Evolutionary conservation across 768 basidiomycete genomes (phyloP).

Genomic region (Mycena galericulata): DNA sequence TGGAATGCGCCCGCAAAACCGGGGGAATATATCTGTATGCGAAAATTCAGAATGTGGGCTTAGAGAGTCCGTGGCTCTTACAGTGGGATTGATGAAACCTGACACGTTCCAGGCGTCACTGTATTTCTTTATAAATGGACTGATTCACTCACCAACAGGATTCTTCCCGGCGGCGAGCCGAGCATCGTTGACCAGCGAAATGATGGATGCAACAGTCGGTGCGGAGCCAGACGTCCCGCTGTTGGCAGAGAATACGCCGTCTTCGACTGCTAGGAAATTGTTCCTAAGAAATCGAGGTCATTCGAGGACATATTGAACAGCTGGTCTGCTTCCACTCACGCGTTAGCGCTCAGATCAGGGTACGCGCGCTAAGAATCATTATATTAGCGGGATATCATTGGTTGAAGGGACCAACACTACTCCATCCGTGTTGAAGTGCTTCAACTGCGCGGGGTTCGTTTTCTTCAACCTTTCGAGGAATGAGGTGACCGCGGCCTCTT

Average conservation of each 20-base stretch:
- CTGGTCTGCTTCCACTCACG: conserved; percentile 35
- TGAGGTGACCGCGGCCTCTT: conserved; percentile 45
- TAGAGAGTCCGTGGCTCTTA: conserved; percentile 34
- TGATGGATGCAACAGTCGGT: conserved; percentile 50
- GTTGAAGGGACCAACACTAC: conserved; percentile 27
- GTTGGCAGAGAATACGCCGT: conserved; percentile 40
- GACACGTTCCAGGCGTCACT: not conserved
- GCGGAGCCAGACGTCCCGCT: conserved; percentile 50
- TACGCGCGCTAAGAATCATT: conserved; percentile 42
- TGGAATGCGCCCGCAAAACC: conserved; percentile 52
- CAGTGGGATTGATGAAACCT: conserved; percentile 60
- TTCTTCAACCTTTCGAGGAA: conserved; percentile 49
- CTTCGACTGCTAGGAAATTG: conserved; percentile 34
- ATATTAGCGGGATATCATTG: conserved; percentile 35
- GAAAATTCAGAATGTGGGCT: not conserved
- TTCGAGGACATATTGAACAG: not conserved
- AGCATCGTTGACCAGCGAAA: conserved; percentile 54
- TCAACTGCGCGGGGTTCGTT: conserved; percentile 39
- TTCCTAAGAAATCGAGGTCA: conserved; percentile 11
- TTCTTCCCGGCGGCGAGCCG: conserved; percentile 49
- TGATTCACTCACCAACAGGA: conserved; percentile 44
- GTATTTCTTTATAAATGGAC: conserved; percentile 15
- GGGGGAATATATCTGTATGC: conserved; percentile 42
- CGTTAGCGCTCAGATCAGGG: conserved; percentile 53
- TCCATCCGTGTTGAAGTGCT: conserved; percentile 45